A percentile compares a stretch with the other conserved stretches of the same genome.
phyloP scores from a whole-genome alignment of 2,329 filamentous ascomycete genomes.

The Aaosphaeria pasadenensis region DNA sequence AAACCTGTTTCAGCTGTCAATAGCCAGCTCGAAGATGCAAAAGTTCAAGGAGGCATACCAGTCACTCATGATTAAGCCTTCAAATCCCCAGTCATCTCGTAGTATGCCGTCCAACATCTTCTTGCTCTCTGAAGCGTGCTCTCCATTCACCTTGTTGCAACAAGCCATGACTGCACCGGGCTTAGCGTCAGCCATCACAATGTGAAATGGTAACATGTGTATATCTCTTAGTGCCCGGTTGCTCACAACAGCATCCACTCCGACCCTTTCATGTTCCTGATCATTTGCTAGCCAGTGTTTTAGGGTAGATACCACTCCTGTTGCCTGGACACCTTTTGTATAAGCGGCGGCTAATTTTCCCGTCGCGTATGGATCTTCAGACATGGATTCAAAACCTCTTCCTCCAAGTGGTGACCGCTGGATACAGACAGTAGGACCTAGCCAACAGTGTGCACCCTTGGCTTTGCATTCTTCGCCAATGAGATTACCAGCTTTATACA shows the following conservation, averaged over 20 bases:
- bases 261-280: neutral
- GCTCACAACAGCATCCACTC: neutral
- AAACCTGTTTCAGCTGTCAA: neutral
- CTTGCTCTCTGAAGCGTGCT: neutral
- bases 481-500: slow-evolving; percentile 62
- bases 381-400: slow-evolving; percentile 69
- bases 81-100: neutral
- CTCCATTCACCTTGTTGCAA: neutral
- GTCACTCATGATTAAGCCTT: neutral
- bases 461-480: slow-evolving; percentile 66
- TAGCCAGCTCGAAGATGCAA: neutral
- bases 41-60: neutral
- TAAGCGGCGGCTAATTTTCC: neutral
- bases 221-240: neutral
- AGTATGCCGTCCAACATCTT: neutral
- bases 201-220: neutral
- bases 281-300: neutral
- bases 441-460: slow-evolving; percentile 65
- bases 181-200: neutral
- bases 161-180: neutral
- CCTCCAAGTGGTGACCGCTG: slow-evolving; percentile 73
- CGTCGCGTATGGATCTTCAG: slow-evolving; percentile 54
- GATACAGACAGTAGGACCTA: slow-evolving; percentile 72
- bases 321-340: neutral
- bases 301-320: neutral